Evolutionary conservation across 2,329 filamentous ascomycete genomes (phyloP), one percentile per base, ranked within the genome.

Genomic region (Bertia moriformis): DNA sequence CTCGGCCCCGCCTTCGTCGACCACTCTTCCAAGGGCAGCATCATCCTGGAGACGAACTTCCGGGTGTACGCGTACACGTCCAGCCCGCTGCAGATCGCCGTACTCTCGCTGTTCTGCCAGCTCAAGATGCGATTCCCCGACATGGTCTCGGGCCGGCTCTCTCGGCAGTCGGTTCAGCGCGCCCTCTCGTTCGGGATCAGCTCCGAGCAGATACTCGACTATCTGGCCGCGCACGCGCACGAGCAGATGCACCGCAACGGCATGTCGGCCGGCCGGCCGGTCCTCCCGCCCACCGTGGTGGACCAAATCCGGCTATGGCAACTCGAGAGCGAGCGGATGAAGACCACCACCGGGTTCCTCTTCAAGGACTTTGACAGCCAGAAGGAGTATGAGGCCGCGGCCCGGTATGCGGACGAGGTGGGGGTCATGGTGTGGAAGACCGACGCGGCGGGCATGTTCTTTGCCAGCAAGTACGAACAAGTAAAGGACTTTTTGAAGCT

Each of bases 271-370:
- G 71, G 71, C 50, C 68, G 67, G 44, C 83, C 88, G 2, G 74
- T 94, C 14, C 70, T 98, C 2, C 91, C 93, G 1, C 88, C 91
- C 0, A 96, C 93, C 0, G 91, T 98, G 14, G 85, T 95, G 45
- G 91, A 98, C 59, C 91, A 98, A 65, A 95, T 98, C 51, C 73
- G 88, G 2, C 73, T 98, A 15, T 98, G 91, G 91, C 89, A 98
- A 63, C 78, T 96, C 39, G 91, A 98, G 59, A 87, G 89, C 46
- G 91, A 98, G 63, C 74, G 91, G 38, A 93, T 98, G 73, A 83
- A 83, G 56, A 77, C 83, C 1, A 86, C 78, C 4, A 65, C 71
- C 1, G 91, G 91, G 0, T 96, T 86, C 55, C 57, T 96, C 19
- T 93, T 98, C 65, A 81, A 82, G 51, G 89, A 96, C 45, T 94